Evolutionary conservation across 2,329 filamentous ascomycete genomes (phyloP).

Genomic region (Coniochaeta sp.): DNA sequence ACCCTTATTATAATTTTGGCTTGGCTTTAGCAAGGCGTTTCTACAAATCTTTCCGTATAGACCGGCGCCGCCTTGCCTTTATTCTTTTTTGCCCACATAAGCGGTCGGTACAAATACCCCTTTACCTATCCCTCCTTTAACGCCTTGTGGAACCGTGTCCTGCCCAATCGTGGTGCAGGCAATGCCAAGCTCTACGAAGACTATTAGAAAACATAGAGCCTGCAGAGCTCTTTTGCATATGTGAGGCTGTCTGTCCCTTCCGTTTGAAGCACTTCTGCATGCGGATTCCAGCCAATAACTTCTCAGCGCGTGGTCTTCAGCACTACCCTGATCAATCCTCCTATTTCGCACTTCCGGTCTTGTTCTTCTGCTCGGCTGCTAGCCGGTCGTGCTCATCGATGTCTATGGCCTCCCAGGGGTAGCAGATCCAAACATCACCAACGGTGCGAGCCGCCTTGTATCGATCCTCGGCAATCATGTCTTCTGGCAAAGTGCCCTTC

Average conservation of each 20-base stretch:
- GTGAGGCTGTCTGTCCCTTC: neutral
- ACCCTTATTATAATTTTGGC: no score
- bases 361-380: conserved; percentile 41
- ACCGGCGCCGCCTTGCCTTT: neutral
- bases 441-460: conserved; percentile 86
- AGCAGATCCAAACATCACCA: conserved; percentile 96
- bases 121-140: neutral
- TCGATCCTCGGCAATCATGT: conserved; percentile 64
- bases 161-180: neutral
- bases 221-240: neutral
- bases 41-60: neutral
- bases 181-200: neutral
- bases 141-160: neutral
- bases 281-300: neutral
- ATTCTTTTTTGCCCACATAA: neutral
- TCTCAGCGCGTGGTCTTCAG: neutral
- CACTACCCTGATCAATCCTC: neutral
- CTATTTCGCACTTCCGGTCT: conserved; percentile 3
- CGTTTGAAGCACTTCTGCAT: neutral
- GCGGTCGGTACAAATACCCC: neutral
- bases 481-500: conserved; percentile 75
- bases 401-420: conserved; percentile 93
- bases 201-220: neutral
- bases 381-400: conserved; percentile 85
- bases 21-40: neutral